phyloP scores from a whole-genome alignment of 257 asterid genomes.

The Cruciata laevipes region DNA sequence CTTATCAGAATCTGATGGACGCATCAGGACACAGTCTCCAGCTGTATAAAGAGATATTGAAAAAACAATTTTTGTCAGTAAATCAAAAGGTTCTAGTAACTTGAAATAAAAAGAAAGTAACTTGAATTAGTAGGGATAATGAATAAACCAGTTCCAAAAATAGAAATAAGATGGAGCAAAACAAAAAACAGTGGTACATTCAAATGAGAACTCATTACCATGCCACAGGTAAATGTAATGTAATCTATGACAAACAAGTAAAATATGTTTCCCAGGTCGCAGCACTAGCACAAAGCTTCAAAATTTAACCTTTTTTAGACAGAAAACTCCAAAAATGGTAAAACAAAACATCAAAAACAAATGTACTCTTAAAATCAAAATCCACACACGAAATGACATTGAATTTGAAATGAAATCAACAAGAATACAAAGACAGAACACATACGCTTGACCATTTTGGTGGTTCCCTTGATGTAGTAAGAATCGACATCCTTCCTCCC shows the following conservation, averaged over 20 bases:
- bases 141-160: no score
- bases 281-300: neutral
- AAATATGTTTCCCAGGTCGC: neutral
- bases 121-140: neutral
- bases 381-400: neutral
- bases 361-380: neutral
- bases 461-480: conserved; percentile 83
- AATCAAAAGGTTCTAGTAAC: no score
- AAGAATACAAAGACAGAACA: neutral
- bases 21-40: conserved; percentile 82
- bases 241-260: neutral
- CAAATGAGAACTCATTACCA: neutral
- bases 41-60: conserved; percentile 33
- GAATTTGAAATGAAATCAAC: neutral
- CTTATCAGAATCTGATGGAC: conserved; percentile 65
- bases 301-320: neutral
- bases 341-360: neutral
- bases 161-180: neutral
- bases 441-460: conserved; percentile 74
- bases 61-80: neutral
- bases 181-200: neutral
- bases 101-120: neutral
- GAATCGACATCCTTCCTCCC: conserved; percentile 87
- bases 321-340: neutral
- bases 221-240: neutral